Evolutionary conservation across 805 yeast species (phyloP), one percentile per base, ranked within the genome.

Genomic region (Pichia nakasei): DNA sequence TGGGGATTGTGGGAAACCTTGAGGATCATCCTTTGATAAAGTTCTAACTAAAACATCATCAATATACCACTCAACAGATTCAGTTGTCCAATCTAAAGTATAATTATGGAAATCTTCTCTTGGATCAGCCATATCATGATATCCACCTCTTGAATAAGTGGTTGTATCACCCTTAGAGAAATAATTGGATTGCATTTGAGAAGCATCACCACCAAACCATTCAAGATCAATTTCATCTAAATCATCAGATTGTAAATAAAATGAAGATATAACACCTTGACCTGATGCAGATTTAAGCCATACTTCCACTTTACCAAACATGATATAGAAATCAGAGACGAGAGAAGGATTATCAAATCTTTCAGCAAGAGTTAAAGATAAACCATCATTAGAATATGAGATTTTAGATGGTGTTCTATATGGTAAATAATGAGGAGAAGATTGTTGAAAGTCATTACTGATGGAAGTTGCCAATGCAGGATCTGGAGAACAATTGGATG

Each of bases 1-100:
- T 39, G 97, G 97, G n/a, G 87, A 68, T 65, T 88, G 95, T 36
- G 97, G 97, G 62, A 75, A 89, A 5, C 95, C 95, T 56, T 77
- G 72, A 17, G 75, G 58, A 20, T 80, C 67, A 44, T 67, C 64
- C 45, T 76, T 69, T 11, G 56, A 36, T 43, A 89, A 65, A 2
- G 84, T 74, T 68, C 97, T 78, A 9, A 85, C 77, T 1, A 70
- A 68, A 8, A 50, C 57, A 24, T 91, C 94, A 56, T 89, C 94
- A 22, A 86, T 53, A 45, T 73, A 75, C 88, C 94, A 89, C 9
- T 73, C 68, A 35, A 83, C 65, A 8, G 66, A 56, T 36, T 79
- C 81, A 52, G 75, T 65, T 2, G 81, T 77, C 96, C 96, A 88
- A 52, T 87, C 95, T 44, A 89, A 63, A 8, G 93, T 80, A 63